Percentiles rank a stretch among this genome's conserved stretches.
Evolutionary conservation across 768 basidiomycete species (phyloP).

Genomic region (Pisolithus albus): DNA sequence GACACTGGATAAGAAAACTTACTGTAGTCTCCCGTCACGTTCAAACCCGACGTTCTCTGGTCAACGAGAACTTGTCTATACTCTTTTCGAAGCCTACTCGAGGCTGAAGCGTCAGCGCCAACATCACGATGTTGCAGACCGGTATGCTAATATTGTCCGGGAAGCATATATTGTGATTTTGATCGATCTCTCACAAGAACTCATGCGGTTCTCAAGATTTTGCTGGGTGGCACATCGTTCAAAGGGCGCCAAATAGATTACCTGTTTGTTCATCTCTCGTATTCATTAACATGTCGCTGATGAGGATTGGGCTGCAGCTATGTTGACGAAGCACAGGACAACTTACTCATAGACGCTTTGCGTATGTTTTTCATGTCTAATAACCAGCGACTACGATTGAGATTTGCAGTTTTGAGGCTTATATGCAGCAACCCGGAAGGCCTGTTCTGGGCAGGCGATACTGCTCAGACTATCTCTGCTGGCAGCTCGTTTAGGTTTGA

Average conservation of each 20-base stretch:
- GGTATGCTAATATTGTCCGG: conserved; percentile 26
- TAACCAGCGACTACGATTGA: neutral
- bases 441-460: conserved; percentile 75
- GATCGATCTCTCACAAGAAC: conserved; percentile 32
- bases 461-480: conserved; percentile 69
- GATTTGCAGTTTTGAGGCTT: conserved; percentile 45
- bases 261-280: conserved; percentile 35
- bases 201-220: conserved; percentile 38
- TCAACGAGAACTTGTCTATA: conserved; percentile 43
- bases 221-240: conserved; percentile 25
- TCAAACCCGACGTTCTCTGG: conserved; percentile 49
- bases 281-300: too few species aligned
- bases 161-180: neutral
- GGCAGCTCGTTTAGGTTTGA: conserved; percentile 70
- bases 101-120: conserved; percentile 35
- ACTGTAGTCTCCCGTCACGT: conserved; percentile 44
- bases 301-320: conserved; percentile 32
- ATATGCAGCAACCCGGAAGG: conserved; percentile 62
- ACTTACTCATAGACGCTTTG: conserved; percentile 56
- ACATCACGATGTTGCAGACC: conserved; percentile 55
- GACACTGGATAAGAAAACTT: conserved; percentile 38
- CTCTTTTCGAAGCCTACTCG: conserved; percentile 46
- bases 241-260: conserved; percentile 44
- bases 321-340: conserved; percentile 71
- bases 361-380: conserved; percentile 30